Percentiles rank a stretch among this genome's conserved stretches.
These are phyloP conservation scores for Betula pendula DNA, from an alignment of 306 rosid genomes.

Conservation along the genomic window DNA sequence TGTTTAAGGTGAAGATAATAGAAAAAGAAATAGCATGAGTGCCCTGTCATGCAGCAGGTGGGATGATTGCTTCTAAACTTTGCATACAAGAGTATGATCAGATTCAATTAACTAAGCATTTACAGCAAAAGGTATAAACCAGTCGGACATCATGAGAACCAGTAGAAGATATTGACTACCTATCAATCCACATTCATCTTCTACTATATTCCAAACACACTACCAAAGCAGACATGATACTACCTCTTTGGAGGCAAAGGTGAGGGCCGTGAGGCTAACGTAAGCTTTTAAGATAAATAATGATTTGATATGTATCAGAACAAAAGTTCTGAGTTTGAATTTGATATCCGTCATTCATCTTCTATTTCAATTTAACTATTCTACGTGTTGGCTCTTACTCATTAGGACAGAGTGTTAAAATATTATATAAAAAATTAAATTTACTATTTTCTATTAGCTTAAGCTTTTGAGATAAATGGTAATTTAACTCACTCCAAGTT, in stretches of 20 bases:
- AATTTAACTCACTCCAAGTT: neutral
- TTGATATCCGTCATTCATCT: too few species aligned
- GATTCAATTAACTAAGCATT: neutral
- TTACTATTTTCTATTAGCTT: too few species aligned
- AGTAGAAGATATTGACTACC: neutral
- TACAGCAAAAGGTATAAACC: neutral
- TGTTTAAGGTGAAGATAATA: neutral
- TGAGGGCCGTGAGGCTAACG: too few species aligned
- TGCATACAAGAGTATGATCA: slow-evolving; percentile 5
- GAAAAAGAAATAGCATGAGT: neutral
- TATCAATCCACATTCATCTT: neutral
- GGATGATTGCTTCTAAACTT: slow-evolving; percentile 11
- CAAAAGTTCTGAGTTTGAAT: too few species aligned
- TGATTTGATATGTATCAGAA: too few species aligned
- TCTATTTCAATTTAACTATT: too few species aligned
- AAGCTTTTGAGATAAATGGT: too few species aligned
- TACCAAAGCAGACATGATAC: neutral
- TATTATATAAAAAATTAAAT: too few species aligned
- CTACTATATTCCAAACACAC: neutral
- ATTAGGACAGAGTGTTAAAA: too few species aligned
- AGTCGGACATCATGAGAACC: neutral
- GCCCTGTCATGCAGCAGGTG: neutral
- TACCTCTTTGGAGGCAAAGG: neutral
- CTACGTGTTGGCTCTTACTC: too few species aligned
- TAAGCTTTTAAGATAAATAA: too few species aligned